These are phyloP conservation scores for Lasiodiplodia hormozganensis DNA, from an alignment of 2,329 filamentous ascomycete species.

Conservation along the genomic window DNA sequence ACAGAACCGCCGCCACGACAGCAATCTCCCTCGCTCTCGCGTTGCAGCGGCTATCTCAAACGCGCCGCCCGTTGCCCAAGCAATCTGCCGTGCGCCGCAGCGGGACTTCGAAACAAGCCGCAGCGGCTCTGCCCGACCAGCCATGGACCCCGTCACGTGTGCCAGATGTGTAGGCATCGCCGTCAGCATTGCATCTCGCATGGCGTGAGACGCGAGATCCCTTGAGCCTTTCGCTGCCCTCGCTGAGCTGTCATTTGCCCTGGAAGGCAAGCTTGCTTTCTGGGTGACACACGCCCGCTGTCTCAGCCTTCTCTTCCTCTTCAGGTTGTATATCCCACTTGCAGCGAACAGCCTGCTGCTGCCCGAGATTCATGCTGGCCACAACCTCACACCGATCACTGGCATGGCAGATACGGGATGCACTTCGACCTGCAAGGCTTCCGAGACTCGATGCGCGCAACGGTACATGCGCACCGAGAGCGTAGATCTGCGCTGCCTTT, in stretches of 20 bases:
- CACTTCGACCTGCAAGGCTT: background rate
- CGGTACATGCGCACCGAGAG: constrained; percentile 6
- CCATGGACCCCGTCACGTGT: background rate
- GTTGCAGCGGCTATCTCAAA: background rate
- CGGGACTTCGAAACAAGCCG: constrained; percentile 17
- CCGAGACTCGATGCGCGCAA: constrained; percentile 1
- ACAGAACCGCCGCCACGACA: constrained; percentile 19
- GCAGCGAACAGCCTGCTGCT: constrained; percentile 1
- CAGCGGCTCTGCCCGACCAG: constrained; percentile 10
- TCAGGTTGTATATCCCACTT: background rate
- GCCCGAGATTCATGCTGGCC: constrained; percentile 3
- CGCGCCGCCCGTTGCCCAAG: constrained; percentile 10
- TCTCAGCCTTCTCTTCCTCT: constrained; percentile 14
- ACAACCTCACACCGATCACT: constrained; percentile 1
- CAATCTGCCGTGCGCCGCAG: constrained; percentile 13
- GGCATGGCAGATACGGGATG: constrained; percentile 8
- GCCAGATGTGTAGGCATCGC: background rate
- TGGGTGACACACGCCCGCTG: background rate
- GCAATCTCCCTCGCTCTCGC: constrained; percentile 9
- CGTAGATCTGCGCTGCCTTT: background rate
- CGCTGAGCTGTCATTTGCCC: background rate
- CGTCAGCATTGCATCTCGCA: constrained; percentile 20
- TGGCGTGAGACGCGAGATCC: constrained; percentile 11
- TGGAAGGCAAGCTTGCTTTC: background rate
- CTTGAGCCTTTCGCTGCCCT: constrained; percentile 3